phyloP scores from a whole-genome alignment of 768 basidiomycete species.

The Grammothele lineata region DNA sequence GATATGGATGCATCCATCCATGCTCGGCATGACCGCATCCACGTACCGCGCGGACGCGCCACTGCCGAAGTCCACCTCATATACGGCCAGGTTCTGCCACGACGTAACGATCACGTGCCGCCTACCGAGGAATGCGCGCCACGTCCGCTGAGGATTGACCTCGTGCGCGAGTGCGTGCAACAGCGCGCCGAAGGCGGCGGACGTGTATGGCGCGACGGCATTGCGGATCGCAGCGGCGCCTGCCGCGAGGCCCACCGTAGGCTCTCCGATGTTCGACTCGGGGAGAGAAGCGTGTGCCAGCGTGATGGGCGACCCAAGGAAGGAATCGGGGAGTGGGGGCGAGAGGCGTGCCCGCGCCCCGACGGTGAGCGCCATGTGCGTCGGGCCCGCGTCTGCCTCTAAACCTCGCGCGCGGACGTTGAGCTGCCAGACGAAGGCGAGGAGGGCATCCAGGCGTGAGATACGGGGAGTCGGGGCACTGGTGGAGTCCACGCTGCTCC shows the following conservation, averaged over 20 bases:
- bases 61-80: slow-evolving; percentile 32
- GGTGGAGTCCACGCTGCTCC: background rate
- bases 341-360: slow-evolving; percentile 24
- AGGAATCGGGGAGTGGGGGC: slow-evolving; percentile 19
- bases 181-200: slow-evolving; percentile 25
- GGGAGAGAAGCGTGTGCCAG: slow-evolving; percentile 23
- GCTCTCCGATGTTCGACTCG: slow-evolving; percentile 7
- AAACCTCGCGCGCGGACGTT: slow-evolving; percentile 28
- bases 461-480: slow-evolving; percentile 9
- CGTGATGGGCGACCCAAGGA: slow-evolving; percentile 33
- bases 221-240: slow-evolving; percentile 28
- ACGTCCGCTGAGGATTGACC: slow-evolving; percentile 26
- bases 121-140: slow-evolving; percentile 33
- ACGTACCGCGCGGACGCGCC: slow-evolving; percentile 24
- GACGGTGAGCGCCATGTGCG: slow-evolving; percentile 26
- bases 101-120: slow-evolving; percentile 31
- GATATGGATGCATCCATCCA: slow-evolving; percentile 32
- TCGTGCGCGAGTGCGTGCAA: slow-evolving; percentile 33
- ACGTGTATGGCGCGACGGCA: slow-evolving; percentile 23
- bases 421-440: slow-evolving; percentile 33
- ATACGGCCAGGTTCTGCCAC: slow-evolving; percentile 30
- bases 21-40: slow-evolving; percentile 30
- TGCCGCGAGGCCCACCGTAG: slow-evolving; percentile 11
- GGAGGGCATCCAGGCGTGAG: slow-evolving; percentile 34
- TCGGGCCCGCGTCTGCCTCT: slow-evolving; percentile 14